Base-by-base conservation (phyloP, 2,329 filamentous ascomycete species). In the Xylaria multiplex region DNA sequence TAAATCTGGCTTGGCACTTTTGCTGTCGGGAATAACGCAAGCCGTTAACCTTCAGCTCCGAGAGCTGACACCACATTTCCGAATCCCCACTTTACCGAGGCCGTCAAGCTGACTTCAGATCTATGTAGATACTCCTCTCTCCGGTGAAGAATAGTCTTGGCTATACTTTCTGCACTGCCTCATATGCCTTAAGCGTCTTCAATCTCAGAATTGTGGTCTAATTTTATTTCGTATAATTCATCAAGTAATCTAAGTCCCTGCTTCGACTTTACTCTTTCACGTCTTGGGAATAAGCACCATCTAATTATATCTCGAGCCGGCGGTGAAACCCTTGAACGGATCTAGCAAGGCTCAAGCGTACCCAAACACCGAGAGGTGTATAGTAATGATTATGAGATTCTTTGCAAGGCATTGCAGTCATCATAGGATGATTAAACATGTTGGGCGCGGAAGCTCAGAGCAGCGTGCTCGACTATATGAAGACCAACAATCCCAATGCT, bases 51-150 rank as follows among this genome's bases (percentile, higher is more conserved):
- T 22, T 19, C 27, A 53, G 16, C 16, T 35, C 58, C 48, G 58
- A 60, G 22, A 59, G 35, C 46, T 60, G 48, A 60, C 58, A 3
- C 48, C 35, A 24, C 46, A 60, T 60, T 37, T 53, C 58, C 58
- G 48, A 52, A 50, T 50, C 45, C n/a, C 46, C 46, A 43, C 46
- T 52, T 52, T 27, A 22, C 57, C 46, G 24, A 52, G 43, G 22
- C 46, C 52, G 57, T 50, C 46, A 42, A 43, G 19, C 35, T 59
- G 8, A 50, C 56, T 59, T 37, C 14, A 13, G 11, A 13, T 13
- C 37, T 40, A 30, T 37, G 27, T 13, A 59, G 43, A 49, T 37
- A n/a, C 30, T 30, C 27, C 19, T 49, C 32, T 59, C 13, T 40
- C 32, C 3, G 27, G 42, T 24, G 11, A 57, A 30, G 11, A 27